phyloP scores from a whole-genome alignment of 768 basidiomycete genomes.

The Tricholoma hemisulphureum region DNA sequence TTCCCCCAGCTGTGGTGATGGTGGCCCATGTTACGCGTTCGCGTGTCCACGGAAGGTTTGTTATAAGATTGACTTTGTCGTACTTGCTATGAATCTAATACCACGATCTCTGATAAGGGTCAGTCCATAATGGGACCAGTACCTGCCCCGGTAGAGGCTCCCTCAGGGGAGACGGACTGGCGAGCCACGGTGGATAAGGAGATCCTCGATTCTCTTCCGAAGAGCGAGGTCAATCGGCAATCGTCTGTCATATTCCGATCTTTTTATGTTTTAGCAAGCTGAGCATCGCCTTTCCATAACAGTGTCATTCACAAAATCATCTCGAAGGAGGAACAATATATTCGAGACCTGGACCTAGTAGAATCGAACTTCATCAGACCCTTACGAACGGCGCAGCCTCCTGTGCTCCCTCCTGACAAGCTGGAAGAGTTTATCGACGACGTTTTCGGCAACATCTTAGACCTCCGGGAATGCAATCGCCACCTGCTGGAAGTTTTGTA shows the following conservation, averaged over 20 bases:
- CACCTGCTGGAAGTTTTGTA: slow-evolving; percentile 83
- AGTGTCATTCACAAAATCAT: slow-evolving; percentile 88
- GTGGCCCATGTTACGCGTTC: slow-evolving; percentile 76
- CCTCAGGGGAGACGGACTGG: slow-evolving; percentile 41
- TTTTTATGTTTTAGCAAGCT: neutral
- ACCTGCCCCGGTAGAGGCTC: slow-evolving; percentile 29
- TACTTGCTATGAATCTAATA: neutral
- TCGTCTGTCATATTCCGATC: slow-evolving; percentile 38
- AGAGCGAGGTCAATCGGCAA: slow-evolving; percentile 81
- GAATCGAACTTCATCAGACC: slow-evolving; percentile 63
- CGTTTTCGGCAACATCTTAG: slow-evolving; percentile 86
- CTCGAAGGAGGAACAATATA: slow-evolving; percentile 83
- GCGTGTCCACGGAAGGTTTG: slow-evolving; percentile 71
- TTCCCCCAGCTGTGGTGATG: slow-evolving; percentile 81
- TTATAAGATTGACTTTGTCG: neutral
- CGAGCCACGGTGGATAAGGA: slow-evolving; percentile 42
- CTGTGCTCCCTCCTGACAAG: slow-evolving; percentile 45
- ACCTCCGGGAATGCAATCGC: slow-evolving; percentile 81
- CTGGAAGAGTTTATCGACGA: slow-evolving; percentile 86
- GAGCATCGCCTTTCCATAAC: neutral
- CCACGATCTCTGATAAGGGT: slow-evolving; percentile 22
- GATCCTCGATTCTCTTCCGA: slow-evolving; percentile 51
- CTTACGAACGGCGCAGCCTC: slow-evolving; percentile 43
- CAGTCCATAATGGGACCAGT: slow-evolving; percentile 29
- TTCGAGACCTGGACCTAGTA: slow-evolving; percentile 82